These are phyloP conservation scores for Aspergillus bridgeri DNA, from an alignment of 495 filamentous ascomycete species.

Conservation along the genomic window DNA sequence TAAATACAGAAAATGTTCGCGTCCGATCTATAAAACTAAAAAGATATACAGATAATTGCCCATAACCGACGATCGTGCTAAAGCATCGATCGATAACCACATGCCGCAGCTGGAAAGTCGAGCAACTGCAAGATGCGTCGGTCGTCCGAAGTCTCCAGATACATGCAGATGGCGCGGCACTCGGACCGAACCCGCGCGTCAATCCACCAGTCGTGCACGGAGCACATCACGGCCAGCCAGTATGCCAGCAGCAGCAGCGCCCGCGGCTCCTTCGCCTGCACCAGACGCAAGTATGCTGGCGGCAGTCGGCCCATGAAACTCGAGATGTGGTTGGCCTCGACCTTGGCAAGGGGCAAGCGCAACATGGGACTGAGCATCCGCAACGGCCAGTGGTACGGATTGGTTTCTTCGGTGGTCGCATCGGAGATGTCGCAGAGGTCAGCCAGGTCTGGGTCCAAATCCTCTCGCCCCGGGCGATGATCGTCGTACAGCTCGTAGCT, in stretches of 20 bases:
- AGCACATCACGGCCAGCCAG: conserved; percentile 37
- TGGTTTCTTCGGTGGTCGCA: conserved; percentile 29
- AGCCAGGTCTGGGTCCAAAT: conserved; percentile 31
- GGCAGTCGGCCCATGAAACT: conserved; percentile 33
- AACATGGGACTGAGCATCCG: conserved; percentile 29
- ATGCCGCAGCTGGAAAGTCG: neutral
- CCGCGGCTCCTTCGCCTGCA: conserved; percentile 32
- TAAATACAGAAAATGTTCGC: no score
- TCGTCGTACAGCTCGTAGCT: neutral
- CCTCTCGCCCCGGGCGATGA: conserved; percentile 25
- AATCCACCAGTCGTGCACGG: conserved; percentile 27
- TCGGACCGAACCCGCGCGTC: conserved; percentile 26
- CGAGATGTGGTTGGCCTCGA: conserved; percentile 20
- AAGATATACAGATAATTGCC: no score
- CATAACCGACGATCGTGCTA: neutral
- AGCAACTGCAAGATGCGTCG: neutral
- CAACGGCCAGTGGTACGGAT: conserved; percentile 34
- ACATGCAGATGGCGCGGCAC: conserved; percentile 36
- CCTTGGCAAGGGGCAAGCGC: conserved; percentile 15
- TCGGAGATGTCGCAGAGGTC: conserved; percentile 39
- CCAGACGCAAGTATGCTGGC: conserved; percentile 25
- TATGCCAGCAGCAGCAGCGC: conserved; percentile 38
- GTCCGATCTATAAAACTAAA: no score
- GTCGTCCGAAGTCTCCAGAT: conserved; percentile 21
- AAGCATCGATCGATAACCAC: neutral